These are phyloP conservation scores for Cenchrus americanus DNA, from an alignment of 176 grass and related monocot species.

Conservation along the genomic window DNA sequence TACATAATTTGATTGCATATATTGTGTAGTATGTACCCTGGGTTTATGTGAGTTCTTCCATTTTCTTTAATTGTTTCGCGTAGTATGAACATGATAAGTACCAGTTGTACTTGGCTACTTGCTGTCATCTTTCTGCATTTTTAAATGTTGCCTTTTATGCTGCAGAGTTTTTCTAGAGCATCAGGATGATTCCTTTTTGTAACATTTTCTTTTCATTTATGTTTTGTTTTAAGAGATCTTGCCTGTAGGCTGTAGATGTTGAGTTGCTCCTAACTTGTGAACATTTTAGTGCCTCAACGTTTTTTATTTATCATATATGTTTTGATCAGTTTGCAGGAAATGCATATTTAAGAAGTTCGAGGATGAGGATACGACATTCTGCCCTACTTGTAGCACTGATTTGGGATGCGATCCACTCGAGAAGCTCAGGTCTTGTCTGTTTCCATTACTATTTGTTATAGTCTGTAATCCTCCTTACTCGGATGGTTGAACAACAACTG, in stretches of 20 bases:
- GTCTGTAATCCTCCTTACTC: neutral
- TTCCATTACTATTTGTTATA: neutral
- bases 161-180: neutral
- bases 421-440: slow-evolving; percentile 41
- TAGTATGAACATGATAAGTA: neutral
- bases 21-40: neutral
- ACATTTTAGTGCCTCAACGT: neutral
- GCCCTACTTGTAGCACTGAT: slow-evolving; percentile 51
- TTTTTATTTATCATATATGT: neutral
- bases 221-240: neutral
- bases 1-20: too few species aligned
- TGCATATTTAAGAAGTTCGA: slow-evolving; percentile 48
- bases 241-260: neutral
- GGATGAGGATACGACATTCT: slow-evolving; percentile 39
- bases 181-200: neutral
- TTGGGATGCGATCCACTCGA: slow-evolving; percentile 32
- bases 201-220: neutral
- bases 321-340: slow-evolving; percentile 47
- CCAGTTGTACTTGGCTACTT: neutral
- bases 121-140: neutral
- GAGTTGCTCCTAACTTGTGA: neutral
- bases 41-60: neutral
- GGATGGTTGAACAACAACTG: neutral
- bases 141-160: neutral
- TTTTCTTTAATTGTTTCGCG: neutral